Conservation (phyloP, 2,329 filamentous ascomycete species). For the Fusarium tupiense region DNA sequence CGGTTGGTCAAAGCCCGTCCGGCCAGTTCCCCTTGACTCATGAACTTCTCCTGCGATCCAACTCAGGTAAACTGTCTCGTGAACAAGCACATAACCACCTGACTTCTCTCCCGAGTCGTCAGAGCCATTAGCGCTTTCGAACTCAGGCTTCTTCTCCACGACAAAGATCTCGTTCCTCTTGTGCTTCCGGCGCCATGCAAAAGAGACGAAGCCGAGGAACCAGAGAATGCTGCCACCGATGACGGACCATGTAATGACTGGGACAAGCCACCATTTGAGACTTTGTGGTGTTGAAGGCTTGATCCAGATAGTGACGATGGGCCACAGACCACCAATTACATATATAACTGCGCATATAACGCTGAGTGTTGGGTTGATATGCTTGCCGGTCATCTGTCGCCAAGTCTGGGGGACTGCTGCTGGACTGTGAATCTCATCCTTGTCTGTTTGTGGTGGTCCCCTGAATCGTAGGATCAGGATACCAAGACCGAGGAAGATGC, state of each 20-base stretch:
- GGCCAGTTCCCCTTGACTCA: conserved; percentile 18
- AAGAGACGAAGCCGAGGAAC: conserved; percentile 49
- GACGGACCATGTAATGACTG: conserved; percentile 45
- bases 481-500: conserved; percentile 47
- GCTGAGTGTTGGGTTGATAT: conserved; percentile 46
- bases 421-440: conserved; percentile 16
- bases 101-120: conserved; percentile 26
- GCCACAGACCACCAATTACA: conserved; percentile 46
- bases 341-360: conserved; percentile 46
- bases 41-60: conserved; percentile 48
- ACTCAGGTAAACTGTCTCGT: conserved; percentile 50
- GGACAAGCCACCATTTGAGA: conserved; percentile 46
- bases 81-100: conserved; percentile 47
- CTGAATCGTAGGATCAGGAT: conserved; percentile 49
- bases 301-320: conserved; percentile 48
- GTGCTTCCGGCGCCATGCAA: conserved; percentile 43
- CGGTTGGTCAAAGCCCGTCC: conserved; percentile 4
- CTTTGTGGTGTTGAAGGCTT: conserved; percentile 28
- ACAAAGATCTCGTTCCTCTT: conserved; percentile 47
- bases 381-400: conserved; percentile 46
- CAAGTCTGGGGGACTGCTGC: conserved; percentile 37
- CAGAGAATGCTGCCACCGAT: conserved; percentile 44
- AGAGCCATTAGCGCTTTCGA: conserved; percentile 42
- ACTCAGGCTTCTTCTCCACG: conserved; percentile 49
- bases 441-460: conserved; percentile 45